Conservation (phyloP, 2,329 filamentous ascomycete species). For the Fusarium goolgardi region DNA sequence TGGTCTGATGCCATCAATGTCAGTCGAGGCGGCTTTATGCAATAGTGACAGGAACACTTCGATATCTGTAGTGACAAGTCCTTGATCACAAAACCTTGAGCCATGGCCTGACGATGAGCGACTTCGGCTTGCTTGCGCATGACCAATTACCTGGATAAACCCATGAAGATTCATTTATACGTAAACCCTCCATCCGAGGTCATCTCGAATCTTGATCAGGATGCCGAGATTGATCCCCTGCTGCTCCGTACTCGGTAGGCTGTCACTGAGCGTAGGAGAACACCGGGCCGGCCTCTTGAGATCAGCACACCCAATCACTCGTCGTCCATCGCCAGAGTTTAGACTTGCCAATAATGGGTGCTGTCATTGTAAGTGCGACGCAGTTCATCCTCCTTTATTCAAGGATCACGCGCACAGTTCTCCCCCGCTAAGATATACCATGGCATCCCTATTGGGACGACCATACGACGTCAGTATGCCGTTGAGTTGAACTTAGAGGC, state of each 20-base stretch:
- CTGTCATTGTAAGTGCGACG: conserved; percentile 3
- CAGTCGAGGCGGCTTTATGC: conserved; percentile 30
- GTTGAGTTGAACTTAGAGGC: conserved; percentile 12
- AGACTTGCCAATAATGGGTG: not conserved
- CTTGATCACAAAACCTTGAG: not conserved
- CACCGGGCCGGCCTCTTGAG: conserved; percentile 36
- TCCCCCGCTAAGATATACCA: conserved; percentile 24
- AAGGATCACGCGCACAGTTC: conserved; percentile 25
- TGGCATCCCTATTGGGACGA: conserved; percentile 18
- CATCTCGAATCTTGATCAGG: not conserved
- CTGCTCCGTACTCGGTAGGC: conserved; percentile 23
- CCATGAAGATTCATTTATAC: conserved; percentile 18
- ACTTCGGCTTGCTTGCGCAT: conserved; percentile 23
- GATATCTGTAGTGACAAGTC: not conserved
- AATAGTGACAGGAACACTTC: not conserved
- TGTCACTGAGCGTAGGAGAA: not conserved
- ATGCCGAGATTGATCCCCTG: conserved; percentile 22
- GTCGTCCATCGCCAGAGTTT: conserved; percentile 9
- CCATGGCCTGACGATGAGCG: conserved; percentile 14
- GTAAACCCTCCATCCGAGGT: not conserved
- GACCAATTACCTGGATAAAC: conserved; percentile 8
- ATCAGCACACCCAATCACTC: conserved; percentile 37
- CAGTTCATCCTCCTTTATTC: conserved; percentile 28
- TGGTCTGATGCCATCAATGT: conserved; percentile 26
- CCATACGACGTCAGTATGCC: conserved; percentile 34